Evolutionary conservation across 768 basidiomycete genomes (phyloP).

Genomic region (Tylopilus felleus): DNA sequence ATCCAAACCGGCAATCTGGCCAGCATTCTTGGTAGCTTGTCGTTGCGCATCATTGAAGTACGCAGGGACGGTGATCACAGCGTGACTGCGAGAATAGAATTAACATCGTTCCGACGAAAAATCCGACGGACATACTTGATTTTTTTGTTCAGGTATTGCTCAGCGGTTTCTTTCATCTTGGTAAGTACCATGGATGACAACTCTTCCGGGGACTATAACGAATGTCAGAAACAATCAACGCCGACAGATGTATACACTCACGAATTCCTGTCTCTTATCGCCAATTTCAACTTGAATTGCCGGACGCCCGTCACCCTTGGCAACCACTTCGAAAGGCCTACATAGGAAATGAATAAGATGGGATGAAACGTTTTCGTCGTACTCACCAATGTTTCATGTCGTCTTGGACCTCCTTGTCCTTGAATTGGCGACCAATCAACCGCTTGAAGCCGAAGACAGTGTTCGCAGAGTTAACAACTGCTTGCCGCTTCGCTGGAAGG

Average conservation of each 20-base stretch:
- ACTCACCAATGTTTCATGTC: conserved; percentile 82
- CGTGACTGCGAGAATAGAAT: conserved; percentile 48
- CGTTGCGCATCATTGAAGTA: conserved; percentile 99
- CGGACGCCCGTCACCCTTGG: conserved; percentile 70
- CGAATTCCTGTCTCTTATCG: conserved; percentile 77
- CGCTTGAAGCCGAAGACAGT: conserved; percentile 95
- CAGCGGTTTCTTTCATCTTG: conserved; percentile 97
- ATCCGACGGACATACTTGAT: conserved; percentile 66
- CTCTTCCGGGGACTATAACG: conserved; percentile 73
- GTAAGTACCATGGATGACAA: conserved; percentile 81
- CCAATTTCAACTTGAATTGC: conserved; percentile 83
- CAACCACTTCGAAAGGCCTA: conserved; percentile 81
- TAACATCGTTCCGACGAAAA: not conserved
- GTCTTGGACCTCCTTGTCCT: conserved; percentile 89
- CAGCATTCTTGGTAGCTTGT: conserved; percentile 97
- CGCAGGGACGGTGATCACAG: conserved; percentile 93
- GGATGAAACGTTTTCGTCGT: not conserved
- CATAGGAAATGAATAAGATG: not conserved
- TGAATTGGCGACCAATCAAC: conserved; percentile 89
- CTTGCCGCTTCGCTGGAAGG: conserved; percentile 95
- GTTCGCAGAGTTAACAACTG: conserved; percentile 91
- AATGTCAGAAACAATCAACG: conserved; percentile 9
- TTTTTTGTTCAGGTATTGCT: conserved; percentile 88
- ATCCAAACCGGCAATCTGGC: conserved; percentile 95
- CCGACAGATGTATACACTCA: conserved; percentile 39